Percentiles rank a stretch among this genome's conserved stretches.
Evolutionary conservation across 345 rosid genomes (phyloP).

Genomic region (Rubroshorea leprosula): DNA sequence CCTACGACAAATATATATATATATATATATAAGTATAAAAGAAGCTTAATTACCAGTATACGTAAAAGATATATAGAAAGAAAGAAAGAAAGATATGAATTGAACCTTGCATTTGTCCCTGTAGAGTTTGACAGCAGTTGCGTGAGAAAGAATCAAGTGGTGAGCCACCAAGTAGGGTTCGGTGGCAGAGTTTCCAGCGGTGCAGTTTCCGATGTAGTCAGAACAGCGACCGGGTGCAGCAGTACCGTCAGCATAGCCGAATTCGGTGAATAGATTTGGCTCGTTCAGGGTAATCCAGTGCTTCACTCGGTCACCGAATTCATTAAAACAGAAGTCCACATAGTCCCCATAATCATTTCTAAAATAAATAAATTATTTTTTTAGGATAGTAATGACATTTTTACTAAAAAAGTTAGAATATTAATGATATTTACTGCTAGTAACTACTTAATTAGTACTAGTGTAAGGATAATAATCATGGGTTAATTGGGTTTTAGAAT

Average conservation of each 20-base stretch:
- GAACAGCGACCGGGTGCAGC: constrained; percentile 57
- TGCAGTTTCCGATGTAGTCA: constrained; percentile 22
- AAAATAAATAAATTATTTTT: not conserved
- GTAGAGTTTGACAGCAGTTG: constrained; percentile 22
- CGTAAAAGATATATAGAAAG: not conserved
- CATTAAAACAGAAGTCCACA: constrained; percentile 39
- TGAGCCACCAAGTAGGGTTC: constrained; percentile 22
- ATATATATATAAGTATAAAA: not conserved
- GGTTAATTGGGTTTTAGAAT: too few species aligned
- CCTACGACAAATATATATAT: constrained; percentile 6
- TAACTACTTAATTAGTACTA: not conserved
- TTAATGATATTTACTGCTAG: not conserved
- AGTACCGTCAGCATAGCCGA: constrained; percentile 25
- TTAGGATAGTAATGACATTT: not conserved
- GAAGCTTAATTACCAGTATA: constrained; percentile 12
- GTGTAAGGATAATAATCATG: too few species aligned
- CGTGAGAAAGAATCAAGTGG: constrained; percentile 27
- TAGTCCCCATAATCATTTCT: constrained; percentile 34
- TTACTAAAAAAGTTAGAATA: not conserved
- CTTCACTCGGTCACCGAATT: constrained; percentile 37
- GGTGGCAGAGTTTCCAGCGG: constrained; percentile 24
- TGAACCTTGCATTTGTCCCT: constrained; percentile 23
- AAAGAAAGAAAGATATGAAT: constrained; percentile 12
- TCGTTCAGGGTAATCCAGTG: constrained; percentile 40
- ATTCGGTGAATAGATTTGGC: constrained; percentile 13